phyloP scores from a whole-genome alignment of 768 basidiomycete species.

The Daedaleopsis sinensis region DNA sequence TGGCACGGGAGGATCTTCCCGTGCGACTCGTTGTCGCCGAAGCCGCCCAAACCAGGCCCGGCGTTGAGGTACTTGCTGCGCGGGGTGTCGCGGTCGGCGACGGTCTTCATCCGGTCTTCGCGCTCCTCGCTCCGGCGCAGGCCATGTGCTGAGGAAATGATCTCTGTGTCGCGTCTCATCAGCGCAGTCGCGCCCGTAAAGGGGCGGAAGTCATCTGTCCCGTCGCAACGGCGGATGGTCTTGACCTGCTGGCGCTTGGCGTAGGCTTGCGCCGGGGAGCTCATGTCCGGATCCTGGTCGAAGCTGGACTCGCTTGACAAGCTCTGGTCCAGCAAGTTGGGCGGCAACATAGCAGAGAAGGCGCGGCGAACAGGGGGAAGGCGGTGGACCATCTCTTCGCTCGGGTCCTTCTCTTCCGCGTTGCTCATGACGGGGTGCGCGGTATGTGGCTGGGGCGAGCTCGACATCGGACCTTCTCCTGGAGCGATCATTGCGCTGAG shows the following conservation, averaged over 20 bases:
- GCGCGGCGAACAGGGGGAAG: slow-evolving; percentile 65
- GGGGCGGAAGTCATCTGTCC: slow-evolving; percentile 79
- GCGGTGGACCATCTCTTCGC: slow-evolving; percentile 19
- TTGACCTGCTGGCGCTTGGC: slow-evolving; percentile 75
- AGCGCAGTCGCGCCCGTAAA: slow-evolving; percentile 67
- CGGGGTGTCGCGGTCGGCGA: slow-evolving; percentile 31
- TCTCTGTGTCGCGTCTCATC: slow-evolving; percentile 45
- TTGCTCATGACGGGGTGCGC: slow-evolving; percentile 33
- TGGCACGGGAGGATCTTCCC: slow-evolving; percentile 96
- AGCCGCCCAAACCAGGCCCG: slow-evolving; percentile 73
- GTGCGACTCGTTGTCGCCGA: slow-evolving; percentile 89
- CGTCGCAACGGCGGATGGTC: slow-evolving; percentile 79
- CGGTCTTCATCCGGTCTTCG: slow-evolving; percentile 17
- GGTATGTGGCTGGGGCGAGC: slow-evolving; percentile 18
- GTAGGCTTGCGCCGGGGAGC: slow-evolving; percentile 82
- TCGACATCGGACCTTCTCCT: slow-evolving; percentile 33
- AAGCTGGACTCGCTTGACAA: slow-evolving; percentile 55
- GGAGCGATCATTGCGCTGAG: slow-evolving; percentile 65
- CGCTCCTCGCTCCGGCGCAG: slow-evolving; percentile 22
- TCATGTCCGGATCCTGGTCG: slow-evolving; percentile 57
- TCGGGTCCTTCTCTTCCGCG: slow-evolving; percentile 16
- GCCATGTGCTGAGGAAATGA: slow-evolving; percentile 33
- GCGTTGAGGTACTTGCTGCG: slow-evolving; percentile 37
- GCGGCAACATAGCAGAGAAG: slow-evolving; percentile 71
- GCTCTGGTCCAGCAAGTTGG: slow-evolving; percentile 38